These are phyloP conservation scores for Exophiala dermatitidis DNA, from an alignment of 2,329 filamentous ascomycete species.

Conservation along the genomic window DNA sequence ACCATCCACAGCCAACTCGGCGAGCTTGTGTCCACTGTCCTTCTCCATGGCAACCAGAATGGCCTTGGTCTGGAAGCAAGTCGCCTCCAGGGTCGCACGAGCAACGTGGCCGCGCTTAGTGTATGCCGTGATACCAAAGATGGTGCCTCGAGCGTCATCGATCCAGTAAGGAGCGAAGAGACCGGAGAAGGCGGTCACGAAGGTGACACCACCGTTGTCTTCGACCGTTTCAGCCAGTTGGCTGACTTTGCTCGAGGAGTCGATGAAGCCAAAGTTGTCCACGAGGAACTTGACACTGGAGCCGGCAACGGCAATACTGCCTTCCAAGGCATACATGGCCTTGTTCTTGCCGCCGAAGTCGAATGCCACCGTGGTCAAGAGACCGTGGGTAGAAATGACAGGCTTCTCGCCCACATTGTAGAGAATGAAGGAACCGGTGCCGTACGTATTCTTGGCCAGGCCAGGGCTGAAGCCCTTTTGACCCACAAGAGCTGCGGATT, in stretches of 20 bases:
- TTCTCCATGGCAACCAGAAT: slow-evolving; percentile 87
- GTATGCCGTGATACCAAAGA: slow-evolving; percentile 74
- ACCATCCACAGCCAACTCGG: slow-evolving; percentile 73
- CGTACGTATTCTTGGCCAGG: slow-evolving; percentile 84
- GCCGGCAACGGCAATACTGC: slow-evolving; percentile 73
- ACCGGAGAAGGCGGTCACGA: slow-evolving; percentile 86
- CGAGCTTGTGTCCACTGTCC: slow-evolving; percentile 68
- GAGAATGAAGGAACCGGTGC: slow-evolving; percentile 79
- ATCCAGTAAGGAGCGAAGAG: slow-evolving; percentile 94
- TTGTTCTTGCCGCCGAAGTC: slow-evolving; percentile 64
- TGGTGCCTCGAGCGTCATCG: slow-evolving; percentile 80
- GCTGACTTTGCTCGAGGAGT: slow-evolving; percentile 55
- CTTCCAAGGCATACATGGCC: slow-evolving; percentile 73
- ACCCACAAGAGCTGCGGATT: slow-evolving; percentile 79
- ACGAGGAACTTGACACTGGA: slow-evolving; percentile 70
- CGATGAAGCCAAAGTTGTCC: slow-evolving; percentile 58
- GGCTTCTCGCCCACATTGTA: slow-evolving; percentile 83
- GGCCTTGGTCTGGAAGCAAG: slow-evolving; percentile 88
- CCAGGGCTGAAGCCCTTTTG: slow-evolving; percentile 78
- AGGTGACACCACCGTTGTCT: slow-evolving; percentile 74
- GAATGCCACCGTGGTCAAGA: slow-evolving; percentile 78
- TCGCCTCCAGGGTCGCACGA: slow-evolving; percentile 80
- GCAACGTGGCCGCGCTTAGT: slow-evolving; percentile 84
- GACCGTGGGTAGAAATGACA: slow-evolving; percentile 73
- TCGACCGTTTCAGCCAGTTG: slow-evolving; percentile 56